These are phyloP conservation scores for Thielaviopsis euricoi DNA, from an alignment of 2,329 filamentous ascomycete genomes.

Conservation along the genomic window DNA sequence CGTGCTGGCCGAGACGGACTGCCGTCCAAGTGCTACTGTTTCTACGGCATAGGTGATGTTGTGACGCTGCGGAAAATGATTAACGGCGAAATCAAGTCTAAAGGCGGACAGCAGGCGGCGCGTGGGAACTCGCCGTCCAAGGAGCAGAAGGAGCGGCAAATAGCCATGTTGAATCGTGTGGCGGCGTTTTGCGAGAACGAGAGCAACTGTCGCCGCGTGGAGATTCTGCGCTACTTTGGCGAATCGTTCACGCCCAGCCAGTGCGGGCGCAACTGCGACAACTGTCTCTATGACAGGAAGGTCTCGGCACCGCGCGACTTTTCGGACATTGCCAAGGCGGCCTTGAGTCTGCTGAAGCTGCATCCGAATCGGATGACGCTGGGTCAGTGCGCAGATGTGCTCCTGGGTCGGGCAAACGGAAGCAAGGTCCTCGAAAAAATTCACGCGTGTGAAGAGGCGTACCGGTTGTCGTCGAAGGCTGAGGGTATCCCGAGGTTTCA, in stretches of 20 bases:
- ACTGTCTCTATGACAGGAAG: conserved; percentile 54
- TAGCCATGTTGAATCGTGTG: conserved; percentile 71
- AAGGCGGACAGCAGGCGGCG: background rate
- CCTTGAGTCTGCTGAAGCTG: conserved; percentile 47
- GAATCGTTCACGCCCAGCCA: conserved; percentile 59
- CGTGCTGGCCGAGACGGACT: conserved; percentile 85
- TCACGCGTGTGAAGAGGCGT: background rate
- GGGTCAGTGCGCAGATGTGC: conserved; percentile 67
- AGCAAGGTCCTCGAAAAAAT: conserved; percentile 5
- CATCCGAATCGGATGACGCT: conserved; percentile 49
- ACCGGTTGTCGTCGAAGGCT: conserved; percentile 48
- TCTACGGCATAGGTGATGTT: conserved; percentile 68
- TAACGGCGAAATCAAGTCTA: conserved; percentile 50
- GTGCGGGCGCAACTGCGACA: conserved; percentile 71
- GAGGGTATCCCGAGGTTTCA: conserved; percentile 56
- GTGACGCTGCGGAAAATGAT: conserved; percentile 65
- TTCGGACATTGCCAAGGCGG: conserved; percentile 54
- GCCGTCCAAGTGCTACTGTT: conserved; percentile 76
- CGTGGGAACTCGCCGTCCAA: conserved; percentile 21
- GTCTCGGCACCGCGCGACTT: conserved; percentile 62
- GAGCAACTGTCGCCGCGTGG: conserved; percentile 70
- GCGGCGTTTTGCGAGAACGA: conserved; percentile 80
- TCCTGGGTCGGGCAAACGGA: conserved; percentile 37
- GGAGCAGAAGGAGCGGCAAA: conserved; percentile 71
- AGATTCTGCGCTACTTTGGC: conserved; percentile 87